Conservation (phyloP, 2,329 filamentous ascomycete species). For the Trematosphaeria pertusa region DNA sequence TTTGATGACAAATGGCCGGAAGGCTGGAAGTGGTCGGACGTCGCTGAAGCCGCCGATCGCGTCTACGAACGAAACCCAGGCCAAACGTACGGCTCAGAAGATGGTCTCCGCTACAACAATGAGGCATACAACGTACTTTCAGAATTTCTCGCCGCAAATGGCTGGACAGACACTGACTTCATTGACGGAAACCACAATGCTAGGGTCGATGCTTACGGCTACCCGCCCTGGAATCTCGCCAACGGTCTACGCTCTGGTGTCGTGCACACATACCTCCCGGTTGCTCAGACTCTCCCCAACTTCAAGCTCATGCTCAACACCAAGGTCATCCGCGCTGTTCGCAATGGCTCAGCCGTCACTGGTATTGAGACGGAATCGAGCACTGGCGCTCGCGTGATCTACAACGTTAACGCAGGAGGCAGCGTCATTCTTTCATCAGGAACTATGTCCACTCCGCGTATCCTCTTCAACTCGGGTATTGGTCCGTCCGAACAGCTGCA, state of each 20-base stretch:
- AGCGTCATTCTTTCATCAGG: slow-evolving; percentile 72
- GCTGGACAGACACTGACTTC: slow-evolving; percentile 70
- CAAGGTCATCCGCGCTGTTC: slow-evolving; percentile 68
- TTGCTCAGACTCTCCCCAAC: slow-evolving; percentile 65
- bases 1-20: slow-evolving; percentile 75
- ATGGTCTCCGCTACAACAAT: slow-evolving; percentile 69
- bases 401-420: slow-evolving; percentile 65
- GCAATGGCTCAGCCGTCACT: slow-evolving; percentile 65
- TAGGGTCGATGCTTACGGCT: slow-evolving; percentile 67
- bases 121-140: slow-evolving; percentile 70
- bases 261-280: slow-evolving; percentile 72
- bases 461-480: slow-evolving; percentile 73
- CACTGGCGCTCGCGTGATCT: slow-evolving; percentile 51
- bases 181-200: slow-evolving; percentile 62
- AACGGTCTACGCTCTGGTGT: slow-evolving; percentile 72
- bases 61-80: slow-evolving; percentile 76
- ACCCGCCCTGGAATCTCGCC: slow-evolving; percentile 70
- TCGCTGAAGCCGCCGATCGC: slow-evolving; percentile 65
- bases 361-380: slow-evolving; percentile 65
- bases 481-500: slow-evolving; percentile 62
- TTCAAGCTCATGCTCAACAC: slow-evolving; percentile 73
- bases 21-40: slow-evolving; percentile 72
- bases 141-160: slow-evolving; percentile 63
- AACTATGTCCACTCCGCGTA: slow-evolving; percentile 70
- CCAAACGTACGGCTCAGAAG: slow-evolving; percentile 68